Evolutionary conservation across 2,329 filamentous ascomycete species (phyloP).

Genomic region (Coniochaeta ligniaria): DNA sequence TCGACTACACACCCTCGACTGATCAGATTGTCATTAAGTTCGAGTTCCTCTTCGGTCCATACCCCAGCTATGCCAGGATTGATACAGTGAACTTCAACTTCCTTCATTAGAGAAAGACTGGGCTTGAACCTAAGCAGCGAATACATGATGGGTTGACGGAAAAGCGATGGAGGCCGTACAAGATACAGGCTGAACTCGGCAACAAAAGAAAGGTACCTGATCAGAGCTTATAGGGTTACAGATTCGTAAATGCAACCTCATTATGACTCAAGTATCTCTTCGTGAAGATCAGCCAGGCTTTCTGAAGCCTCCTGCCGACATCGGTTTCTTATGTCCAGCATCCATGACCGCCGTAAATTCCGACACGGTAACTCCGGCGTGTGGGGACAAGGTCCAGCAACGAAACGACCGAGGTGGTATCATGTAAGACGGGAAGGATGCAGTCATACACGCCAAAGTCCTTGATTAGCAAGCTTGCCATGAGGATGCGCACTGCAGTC

Average conservation of each 20-base stretch:
- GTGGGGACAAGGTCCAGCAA: background rate
- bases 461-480: background rate
- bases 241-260: background rate
- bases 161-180: background rate
- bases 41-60: conserved; percentile 24
- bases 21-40: background rate
- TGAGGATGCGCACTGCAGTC: background rate
- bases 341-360: background rate
- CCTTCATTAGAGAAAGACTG: background rate
- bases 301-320: background rate
- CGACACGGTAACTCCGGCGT: background rate
- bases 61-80: background rate
- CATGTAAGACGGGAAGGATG: background rate
- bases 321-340: background rate
- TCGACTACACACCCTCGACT: background rate
- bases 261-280: background rate
- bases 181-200: background rate
- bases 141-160: background rate
- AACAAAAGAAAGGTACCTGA: background rate
- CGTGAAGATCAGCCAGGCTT: background rate
- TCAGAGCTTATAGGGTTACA: background rate
- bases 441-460: background rate
- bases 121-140: background rate
- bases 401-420: background rate
- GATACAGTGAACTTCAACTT: background rate